Percentiles rank a stretch among this genome's conserved stretches.
phyloP scores from a whole-genome alignment of 1,139 yeast species.

The Saccharomyces hybrid region DNA sequence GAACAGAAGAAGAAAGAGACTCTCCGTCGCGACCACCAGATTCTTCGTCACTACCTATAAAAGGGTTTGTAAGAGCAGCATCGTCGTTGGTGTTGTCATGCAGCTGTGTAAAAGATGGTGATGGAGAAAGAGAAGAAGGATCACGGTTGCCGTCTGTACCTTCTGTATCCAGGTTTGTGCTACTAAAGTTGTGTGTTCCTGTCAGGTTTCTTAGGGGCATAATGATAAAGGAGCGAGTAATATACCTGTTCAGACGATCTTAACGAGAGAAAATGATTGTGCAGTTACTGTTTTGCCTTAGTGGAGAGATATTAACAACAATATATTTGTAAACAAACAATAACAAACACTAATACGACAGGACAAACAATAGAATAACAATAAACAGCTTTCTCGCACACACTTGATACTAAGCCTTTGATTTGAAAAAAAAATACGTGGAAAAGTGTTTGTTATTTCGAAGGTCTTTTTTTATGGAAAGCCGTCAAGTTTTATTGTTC shows the following conservation, averaged over 20 bases:
- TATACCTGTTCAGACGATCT: not conserved
- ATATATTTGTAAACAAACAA: not conserved
- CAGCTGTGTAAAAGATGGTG: not conserved
- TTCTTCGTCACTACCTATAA: slow-evolving; percentile 24
- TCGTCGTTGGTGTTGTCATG: not conserved
- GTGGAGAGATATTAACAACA: not conserved
- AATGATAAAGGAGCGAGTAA: not conserved
- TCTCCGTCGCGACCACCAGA: slow-evolving; percentile 6
- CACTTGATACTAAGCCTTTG: not conserved
- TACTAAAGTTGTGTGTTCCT: not conserved
- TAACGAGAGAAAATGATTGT: not conserved
- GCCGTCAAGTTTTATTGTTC: too few species aligned
- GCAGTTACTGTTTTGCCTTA: not conserved
- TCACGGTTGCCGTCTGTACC: not conserved
- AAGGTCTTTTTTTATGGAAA: not conserved
- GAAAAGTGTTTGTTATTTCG: not conserved
- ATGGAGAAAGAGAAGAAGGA: not conserved
- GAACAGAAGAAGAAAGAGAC: slow-evolving; percentile 7
- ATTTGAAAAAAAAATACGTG: not conserved
- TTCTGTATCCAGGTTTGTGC: slow-evolving; percentile 1
- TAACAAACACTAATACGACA: not conserved
- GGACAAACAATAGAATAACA: not conserved
- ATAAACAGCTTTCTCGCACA: not conserved
- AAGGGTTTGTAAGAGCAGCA: slow-evolving; percentile 11
- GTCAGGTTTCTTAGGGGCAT: slow-evolving; percentile 1